Percentiles rank a stretch among this genome's conserved stretches.
These are phyloP conservation scores for Ottelia alismoides DNA, from an alignment of 106 monocot species.

Conservation along the genomic window DNA sequence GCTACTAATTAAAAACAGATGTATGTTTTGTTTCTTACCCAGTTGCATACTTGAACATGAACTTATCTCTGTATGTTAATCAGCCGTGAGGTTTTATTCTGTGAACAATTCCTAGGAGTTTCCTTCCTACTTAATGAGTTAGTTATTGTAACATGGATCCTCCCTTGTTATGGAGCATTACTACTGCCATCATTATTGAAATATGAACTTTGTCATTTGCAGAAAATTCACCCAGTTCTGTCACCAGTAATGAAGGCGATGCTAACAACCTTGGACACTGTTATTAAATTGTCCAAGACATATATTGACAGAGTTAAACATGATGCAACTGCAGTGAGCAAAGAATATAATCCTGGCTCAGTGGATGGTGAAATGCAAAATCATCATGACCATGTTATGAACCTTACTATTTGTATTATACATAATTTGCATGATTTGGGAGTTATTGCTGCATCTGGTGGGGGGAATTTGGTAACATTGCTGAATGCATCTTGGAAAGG, in stretches of 20 bases:
- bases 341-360: conserved; percentile 2
- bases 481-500: conserved; percentile 98
- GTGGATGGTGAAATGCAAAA: conserved; percentile 15
- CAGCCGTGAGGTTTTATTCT: too few species aligned
- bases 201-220: too few species aligned
- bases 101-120: too few species aligned
- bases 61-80: too few species aligned
- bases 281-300: conserved; percentile 54
- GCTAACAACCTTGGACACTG: conserved; percentile 62
- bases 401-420: conserved; percentile 37
- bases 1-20: too few species aligned
- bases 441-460: conserved; percentile 68
- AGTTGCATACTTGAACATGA: too few species aligned
- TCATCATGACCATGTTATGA: conserved; percentile 21
- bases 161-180: too few species aligned
- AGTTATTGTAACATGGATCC: too few species aligned
- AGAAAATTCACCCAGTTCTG: conserved; percentile 51
- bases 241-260: conserved; percentile 52
- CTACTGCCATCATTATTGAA: too few species aligned
- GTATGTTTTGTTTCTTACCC: too few species aligned
- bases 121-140: too few species aligned
- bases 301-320: conserved; percentile 39
- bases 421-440: conserved; percentile 61
- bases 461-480: conserved; percentile 66
- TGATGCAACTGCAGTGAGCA: conserved; percentile 4